Base-by-base conservation (phyloP, 495 filamentous ascomycete species). In the Xylaria intraflava region DNA sequence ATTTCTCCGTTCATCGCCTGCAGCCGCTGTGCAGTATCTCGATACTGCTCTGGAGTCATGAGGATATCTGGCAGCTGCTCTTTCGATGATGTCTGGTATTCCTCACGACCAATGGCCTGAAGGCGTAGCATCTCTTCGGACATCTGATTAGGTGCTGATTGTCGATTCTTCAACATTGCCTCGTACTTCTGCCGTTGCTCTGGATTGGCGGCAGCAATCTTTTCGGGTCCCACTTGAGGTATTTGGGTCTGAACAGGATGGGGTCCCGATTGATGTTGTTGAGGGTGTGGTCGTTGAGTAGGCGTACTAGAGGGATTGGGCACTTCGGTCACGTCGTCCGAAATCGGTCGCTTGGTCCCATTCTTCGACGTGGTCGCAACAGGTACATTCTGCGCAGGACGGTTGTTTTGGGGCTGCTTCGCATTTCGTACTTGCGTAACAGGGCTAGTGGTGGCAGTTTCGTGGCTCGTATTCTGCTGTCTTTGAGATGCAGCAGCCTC, bases 281-380 rank as follows among this genome's bases (percentile, higher is more conserved):
- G 66, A 14, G 64, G 51, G 3, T 46, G 17, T 40, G 60, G 33
- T 22, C 61, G 56, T 53, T 76, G 62, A 51, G 71, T 57, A 31
- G 74, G 59, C 47, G 58, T 62, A 54, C 61, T 57, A 17, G 66
- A 55, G 35, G 60, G 72, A 48, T 75, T 76, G 23, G 73, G 73
- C 22, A 75, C 69, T 53, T 87, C 86, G 14, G 73, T 65, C 7
- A 76, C 62, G 61, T 90, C 86, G 51, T 90, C 87, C 36, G 75
- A 76, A 51, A 70, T 78, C 7, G 79, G 62, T 48, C 84, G 79
- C 67, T 88, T 88, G 31, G 71, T 61, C 45, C 49, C 65, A 24
- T 62, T 69, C 29, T 64, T 56, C n/a, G 53, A 51, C 17, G 57
- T 46, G 7, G 64, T 52, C 10, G 57, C 49, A 14, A 58, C 26